Percentiles rank a stretch among this genome's conserved stretches.
These are phyloP conservation scores for Claviceps pazoutovae DNA, from an alignment of 2,329 filamentous ascomycete species.

Conservation along the genomic window DNA sequence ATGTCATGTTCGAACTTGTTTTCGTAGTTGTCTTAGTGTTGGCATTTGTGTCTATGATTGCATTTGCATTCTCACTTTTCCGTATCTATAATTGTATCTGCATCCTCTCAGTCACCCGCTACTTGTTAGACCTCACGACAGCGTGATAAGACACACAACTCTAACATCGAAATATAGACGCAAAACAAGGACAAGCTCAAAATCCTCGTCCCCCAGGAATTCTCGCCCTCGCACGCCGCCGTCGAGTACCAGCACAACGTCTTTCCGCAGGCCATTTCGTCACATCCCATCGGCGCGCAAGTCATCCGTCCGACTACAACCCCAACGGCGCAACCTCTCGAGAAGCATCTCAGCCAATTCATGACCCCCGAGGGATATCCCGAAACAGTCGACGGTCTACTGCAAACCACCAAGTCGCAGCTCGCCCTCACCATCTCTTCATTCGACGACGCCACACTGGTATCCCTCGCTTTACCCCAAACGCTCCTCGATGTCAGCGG, in stretches of 20 bases:
- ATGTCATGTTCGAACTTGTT: too few species aligned
- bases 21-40: too few species aligned
- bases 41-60: too few species aligned
- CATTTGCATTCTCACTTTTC: too few species aligned
- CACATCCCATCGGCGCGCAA: constrained; percentile 25
- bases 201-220: constrained; percentile 18
- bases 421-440: constrained; percentile 32
- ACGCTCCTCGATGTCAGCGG: constrained; percentile 33
- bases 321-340: neutral
- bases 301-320: constrained; percentile 18
- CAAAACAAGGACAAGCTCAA: constrained; percentile 15
- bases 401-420: constrained; percentile 28
- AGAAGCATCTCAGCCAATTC: neutral
- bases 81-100: too few species aligned
- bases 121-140: too few species aligned
- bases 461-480: constrained; percentile 33
- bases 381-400: constrained; percentile 23
- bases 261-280: constrained; percentile 22
- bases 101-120: too few species aligned
- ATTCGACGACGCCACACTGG: constrained; percentile 35
- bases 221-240: constrained; percentile 20
- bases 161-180: too few species aligned
- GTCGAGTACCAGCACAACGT: constrained; percentile 26
- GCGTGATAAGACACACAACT: too few species aligned
- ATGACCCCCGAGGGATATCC: neutral